Evolutionary conservation across 768 basidiomycete genomes (phyloP), one percentile per base, ranked within the genome.

Genomic region (Lactifluus echinatus): DNA sequence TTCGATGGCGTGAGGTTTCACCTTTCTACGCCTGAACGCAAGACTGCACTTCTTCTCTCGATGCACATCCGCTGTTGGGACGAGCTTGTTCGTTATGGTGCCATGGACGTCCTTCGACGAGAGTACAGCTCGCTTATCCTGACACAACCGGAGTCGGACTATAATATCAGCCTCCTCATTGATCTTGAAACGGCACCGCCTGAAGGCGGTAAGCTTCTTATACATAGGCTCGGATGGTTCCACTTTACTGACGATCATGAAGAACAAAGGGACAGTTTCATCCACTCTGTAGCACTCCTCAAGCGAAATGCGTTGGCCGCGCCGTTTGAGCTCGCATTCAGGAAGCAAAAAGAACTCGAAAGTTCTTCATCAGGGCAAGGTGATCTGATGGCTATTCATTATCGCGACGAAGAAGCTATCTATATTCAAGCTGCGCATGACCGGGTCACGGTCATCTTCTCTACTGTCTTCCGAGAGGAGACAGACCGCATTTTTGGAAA

Each of bases 11-110:
- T 97, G 53, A 83, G 93, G 43, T 99, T 97, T 74, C 94, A 88
- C 70, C 73, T 98, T 46, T 89, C 89, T 14, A 93, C 93, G 0
- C 88, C 88, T 3, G 83, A 89, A 23, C 83, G 86, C 68, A 91
- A 95, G 76, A 85, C 87, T 0, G 68, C 77, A 4, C 75, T 98
- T 21, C 74, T 89, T 37, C 79, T 99, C 21, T 98, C 95, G 29
- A 98, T 99, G 93, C 85, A 86, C 70, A 93, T 98, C 57, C 86
- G 90, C 48, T 99, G 95, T 75, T 99, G 95, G 95, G 82, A 87
- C 59, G 93, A 98, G 69, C 82, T 99, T 44, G 85, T 85, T 11
- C 76, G 79, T 51, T 95, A 90, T 66, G 96, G 95, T 44, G 96
- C 90, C 1, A 66, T 84, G 31, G 83, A 90, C 50, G 72, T 95